Conservation (phyloP, 2,329 filamentous ascomycete species). For the Nannizzia gypsea region DNA sequence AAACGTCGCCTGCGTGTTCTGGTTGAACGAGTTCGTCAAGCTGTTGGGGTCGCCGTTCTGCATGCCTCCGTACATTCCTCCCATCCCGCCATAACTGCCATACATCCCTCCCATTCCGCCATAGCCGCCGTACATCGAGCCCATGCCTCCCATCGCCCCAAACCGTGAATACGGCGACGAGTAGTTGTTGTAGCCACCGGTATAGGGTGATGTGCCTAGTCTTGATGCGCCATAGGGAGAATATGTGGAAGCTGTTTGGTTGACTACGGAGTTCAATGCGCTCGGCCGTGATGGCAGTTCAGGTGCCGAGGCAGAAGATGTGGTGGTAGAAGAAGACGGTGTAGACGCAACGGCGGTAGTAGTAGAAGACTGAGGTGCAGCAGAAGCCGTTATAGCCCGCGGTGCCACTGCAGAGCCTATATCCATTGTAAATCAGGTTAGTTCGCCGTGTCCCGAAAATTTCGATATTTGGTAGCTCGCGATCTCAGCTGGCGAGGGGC, state of each 20-base stretch:
- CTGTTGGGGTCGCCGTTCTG: conserved; percentile 59
- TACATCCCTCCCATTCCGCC: conserved; percentile 38
- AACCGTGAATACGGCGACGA: conserved; percentile 45
- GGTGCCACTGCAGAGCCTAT: background rate
- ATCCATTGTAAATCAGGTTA: background rate
- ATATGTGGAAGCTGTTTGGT: conserved; percentile 78
- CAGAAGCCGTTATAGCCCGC: conserved; percentile 20
- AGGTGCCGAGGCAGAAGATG: conserved; percentile 43
- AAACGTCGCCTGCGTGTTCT: conserved; percentile 91
- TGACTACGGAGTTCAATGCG: conserved; percentile 65
- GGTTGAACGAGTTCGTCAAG: conserved; percentile 86
- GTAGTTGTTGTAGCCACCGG: conserved; percentile 43
- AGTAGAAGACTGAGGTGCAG: background rate
- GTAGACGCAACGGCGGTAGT: conserved; percentile 30
- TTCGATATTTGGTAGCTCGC: background rate
- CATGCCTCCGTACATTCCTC: conserved; percentile 38
- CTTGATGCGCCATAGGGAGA: conserved; percentile 50
- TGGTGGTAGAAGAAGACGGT: conserved; percentile 32
- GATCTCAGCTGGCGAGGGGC: background rate
- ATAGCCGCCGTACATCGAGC: conserved; percentile 28
- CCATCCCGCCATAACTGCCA: conserved; percentile 32
- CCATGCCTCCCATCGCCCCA: conserved; percentile 37
- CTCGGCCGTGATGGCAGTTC: conserved; percentile 70
- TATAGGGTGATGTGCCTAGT: conserved; percentile 42
- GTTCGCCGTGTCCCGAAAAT: background rate